Evolutionary conservation across 805 yeast genomes (phyloP), one percentile per base, ranked within the genome.

Genomic region (Metschnikowia borealis): DNA sequence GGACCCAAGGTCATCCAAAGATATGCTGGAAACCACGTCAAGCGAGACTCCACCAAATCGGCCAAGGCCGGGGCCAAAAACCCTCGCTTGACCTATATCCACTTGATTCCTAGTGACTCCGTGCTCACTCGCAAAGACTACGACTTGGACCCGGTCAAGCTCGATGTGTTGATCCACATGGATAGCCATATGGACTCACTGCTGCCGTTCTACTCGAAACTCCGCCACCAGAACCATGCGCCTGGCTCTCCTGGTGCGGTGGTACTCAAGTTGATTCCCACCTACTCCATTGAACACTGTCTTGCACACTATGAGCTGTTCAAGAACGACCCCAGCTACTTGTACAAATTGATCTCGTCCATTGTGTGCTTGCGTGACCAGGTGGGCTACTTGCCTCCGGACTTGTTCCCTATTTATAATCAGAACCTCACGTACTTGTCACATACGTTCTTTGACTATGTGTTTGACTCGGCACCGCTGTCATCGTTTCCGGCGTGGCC

Each of bases 271-370:
- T 70, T 92, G 21, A 82, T 89, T 3, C 85, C 96, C 1, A 79
- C 84, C 51, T 84, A 88, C 59, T 84, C 96, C 2, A 82, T 89
- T 23, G 97, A 92, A 59, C 98, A 92, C 63, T 83, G 89, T 54
- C 82, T 54, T 61, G 78, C 51, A 70, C 76, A 59, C 78, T 82
- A 71, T 62, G 64, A 52, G 51, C 68, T 55, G 46, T 61, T 47
- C 55, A 53, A 57, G 32, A 14, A 61, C 45, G 54, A 64, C 29
- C 57, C 74, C 1, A 58, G 62, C 21, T 80, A 80, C 56, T 70
- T 89, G 40, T 84, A 81, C 54, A 83, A 82, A 43, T 82, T 86
- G 8, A 82, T 91, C 1, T 88, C 96, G 0, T 89, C 96, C 0
- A 77, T 86, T 17, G 96, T 90, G 3, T 88, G 90, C 31, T 67